These are phyloP conservation scores for Coleophoma eucalyptorum DNA, from an alignment of 2,329 filamentous ascomycete species.

Conservation along the genomic window DNA sequence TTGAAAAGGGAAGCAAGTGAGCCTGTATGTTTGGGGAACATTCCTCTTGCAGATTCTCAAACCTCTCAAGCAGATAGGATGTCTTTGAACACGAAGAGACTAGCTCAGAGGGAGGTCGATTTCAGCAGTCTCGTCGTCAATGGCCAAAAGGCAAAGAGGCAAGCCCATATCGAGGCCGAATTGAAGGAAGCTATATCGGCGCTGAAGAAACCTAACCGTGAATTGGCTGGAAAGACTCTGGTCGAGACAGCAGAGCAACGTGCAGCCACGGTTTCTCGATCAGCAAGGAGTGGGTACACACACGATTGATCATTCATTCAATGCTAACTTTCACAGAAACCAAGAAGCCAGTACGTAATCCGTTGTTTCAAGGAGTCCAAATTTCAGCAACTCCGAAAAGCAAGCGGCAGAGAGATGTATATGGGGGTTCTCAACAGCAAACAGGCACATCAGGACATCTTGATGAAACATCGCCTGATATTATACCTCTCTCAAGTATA, in stretches of 20 bases:
- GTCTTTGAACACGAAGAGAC: conserved; percentile 35
- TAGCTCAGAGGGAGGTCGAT: conserved; percentile 49
- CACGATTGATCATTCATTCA: too few species aligned
- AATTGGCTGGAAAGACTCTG: conserved; percentile 62
- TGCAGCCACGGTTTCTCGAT: conserved; percentile 39
- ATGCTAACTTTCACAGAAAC: conserved; percentile 34
- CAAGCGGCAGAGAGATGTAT: conserved; percentile 22
- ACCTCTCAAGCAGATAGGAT: conserved; percentile 30
- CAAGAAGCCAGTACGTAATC: conserved; percentile 43
- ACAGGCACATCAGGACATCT: conserved; percentile 4
- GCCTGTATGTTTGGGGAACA: conserved; percentile 43
- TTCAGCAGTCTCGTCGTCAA: conserved; percentile 46
- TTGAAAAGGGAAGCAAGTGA: conserved; percentile 70
- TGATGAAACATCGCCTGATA: conserved; percentile 9
- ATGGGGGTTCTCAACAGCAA: conserved; percentile 9
- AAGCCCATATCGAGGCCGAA: conserved; percentile 65
- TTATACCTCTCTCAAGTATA: conserved; percentile 20
- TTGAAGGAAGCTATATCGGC: conserved; percentile 70
- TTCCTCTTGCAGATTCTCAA: conserved; percentile 38
- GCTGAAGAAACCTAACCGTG: conserved; percentile 72
- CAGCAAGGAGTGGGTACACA: conserved; percentile 41
- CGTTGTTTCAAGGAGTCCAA: conserved; percentile 26
- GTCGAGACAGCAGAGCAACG: conserved; percentile 65
- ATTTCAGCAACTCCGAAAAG: conserved; percentile 28
- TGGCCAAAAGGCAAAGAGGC: conserved; percentile 58